Percentiles rank a stretch among this genome's conserved stretches.
phyloP scores from a whole-genome alignment of 2,329 filamentous ascomycete species.

The Cryphonectria parasitica region DNA sequence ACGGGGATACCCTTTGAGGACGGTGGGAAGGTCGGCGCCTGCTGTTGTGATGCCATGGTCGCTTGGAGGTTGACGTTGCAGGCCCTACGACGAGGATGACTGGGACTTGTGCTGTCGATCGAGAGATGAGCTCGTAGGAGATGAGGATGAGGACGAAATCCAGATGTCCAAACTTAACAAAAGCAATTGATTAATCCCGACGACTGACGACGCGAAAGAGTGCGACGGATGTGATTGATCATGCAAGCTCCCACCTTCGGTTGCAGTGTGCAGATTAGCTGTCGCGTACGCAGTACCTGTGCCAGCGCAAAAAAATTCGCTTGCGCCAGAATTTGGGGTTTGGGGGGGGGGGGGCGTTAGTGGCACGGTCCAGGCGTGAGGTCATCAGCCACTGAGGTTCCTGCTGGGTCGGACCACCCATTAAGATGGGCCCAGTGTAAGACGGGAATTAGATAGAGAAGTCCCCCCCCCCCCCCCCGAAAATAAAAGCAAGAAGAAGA shows the following conservation, averaged over 20 bases:
- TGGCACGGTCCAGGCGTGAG: slow-evolving; percentile 20
- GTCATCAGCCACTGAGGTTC: slow-evolving; percentile 15
- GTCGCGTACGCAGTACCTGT: slow-evolving; percentile 6
- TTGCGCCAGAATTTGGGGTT: slow-evolving; percentile 23
- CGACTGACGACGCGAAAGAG: slow-evolving; percentile 10
- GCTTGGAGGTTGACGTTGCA: background rate
- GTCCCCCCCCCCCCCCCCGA: too few species aligned
- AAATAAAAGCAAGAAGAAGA: too few species aligned
- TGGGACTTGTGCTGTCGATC: background rate
- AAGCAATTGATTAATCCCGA: slow-evolving; percentile 17
- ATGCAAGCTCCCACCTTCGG: slow-evolving; percentile 14
- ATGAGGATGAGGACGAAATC: slow-evolving; percentile 4
- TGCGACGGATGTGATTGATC: slow-evolving; percentile 14
- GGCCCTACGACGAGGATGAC: background rate
- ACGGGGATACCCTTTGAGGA: slow-evolving; percentile 52
- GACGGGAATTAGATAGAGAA: background rate
- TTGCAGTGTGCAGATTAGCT: slow-evolving; percentile 6
- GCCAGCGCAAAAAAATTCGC: slow-evolving; percentile 26
- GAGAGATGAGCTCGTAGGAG: slow-evolving; percentile 1
- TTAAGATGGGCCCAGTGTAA: background rate
- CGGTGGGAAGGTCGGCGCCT: slow-evolving; percentile 45
- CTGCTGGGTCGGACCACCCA: background rate
- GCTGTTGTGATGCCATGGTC: slow-evolving; percentile 37
- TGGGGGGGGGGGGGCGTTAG: slow-evolving; percentile 6
- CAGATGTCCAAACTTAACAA: background rate